Evolutionary conservation across 2,329 filamentous ascomycete genomes (phyloP), one percentile per base, ranked within the genome.

Genomic region (Aspergillus unguis): DNA sequence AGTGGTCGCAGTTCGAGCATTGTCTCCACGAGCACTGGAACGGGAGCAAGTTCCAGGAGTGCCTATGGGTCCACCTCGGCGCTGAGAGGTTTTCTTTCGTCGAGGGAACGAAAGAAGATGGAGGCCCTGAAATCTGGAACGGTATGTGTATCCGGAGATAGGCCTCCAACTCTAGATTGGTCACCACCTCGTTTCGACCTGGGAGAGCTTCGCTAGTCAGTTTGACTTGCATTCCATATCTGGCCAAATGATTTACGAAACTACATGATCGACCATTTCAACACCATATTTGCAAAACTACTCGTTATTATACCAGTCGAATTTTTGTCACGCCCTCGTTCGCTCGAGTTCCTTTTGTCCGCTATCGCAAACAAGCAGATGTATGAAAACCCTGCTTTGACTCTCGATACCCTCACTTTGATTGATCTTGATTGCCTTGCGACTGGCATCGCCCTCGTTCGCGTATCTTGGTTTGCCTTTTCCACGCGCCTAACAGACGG

Each of bases 1-100:
- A 73, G 70, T 49, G 63, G 62, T 26, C 65, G 64, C 58, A 73
- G 70, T 54, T 69, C 69, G 2, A 72, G 68, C 52, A 69, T 64
- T 17, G 58, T 66, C 6, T 71, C 68, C 6, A 68, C 69, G 17
- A 67, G 64, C 35, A 65, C 65, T 4, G 67, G 65, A n/a, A 64
- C 61, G 10, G 56, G 54, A 7, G 56, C 53, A 17, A 72, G 70
- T 51, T 55, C 65, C 5, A 65, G 66, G 23, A 72, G 69, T 44
- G 52, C 68, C 5, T 70, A 71, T 42, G 69, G 68, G 6, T 47
- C 65, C 6, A 66, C 67, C 2, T 73, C 71, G 5, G 65, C 71
- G 1, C 56, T 74, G 6, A 57, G 68, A 37, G 70, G 67, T 6
- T 66, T 73, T 37, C 62, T 74, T 9, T 62, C 66, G 2, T 58